These are phyloP conservation scores for Eragrostis curvula DNA, from an alignment of 176 grass and related monocot genomes.

Conservation along the genomic window DNA sequence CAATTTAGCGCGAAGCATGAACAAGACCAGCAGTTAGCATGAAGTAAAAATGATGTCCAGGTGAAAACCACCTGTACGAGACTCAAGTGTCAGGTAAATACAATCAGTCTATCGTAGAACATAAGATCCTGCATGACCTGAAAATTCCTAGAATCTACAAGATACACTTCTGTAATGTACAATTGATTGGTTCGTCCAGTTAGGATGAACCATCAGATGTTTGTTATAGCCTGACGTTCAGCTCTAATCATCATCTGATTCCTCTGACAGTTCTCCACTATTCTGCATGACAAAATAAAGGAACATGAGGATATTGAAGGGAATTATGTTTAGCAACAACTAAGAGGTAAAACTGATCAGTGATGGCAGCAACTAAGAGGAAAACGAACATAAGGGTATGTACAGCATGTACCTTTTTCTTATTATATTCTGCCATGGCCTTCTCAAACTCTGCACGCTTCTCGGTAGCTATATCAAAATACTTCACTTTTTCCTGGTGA, in stretches of 20 bases:
- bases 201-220: slow-evolving; percentile 16
- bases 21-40: not conserved
- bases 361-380: not conserved
- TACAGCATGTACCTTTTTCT: slow-evolving; percentile 66
- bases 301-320: not conserved
- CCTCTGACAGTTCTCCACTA: slow-evolving; percentile 49
- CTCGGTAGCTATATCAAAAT: slow-evolving; percentile 89
- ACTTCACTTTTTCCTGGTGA: slow-evolving; percentile 80
- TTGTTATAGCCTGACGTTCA: slow-evolving; percentile 13
- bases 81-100: not conserved
- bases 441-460: slow-evolving; percentile 90
- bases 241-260: slow-evolving; percentile 50
- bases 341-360: not conserved
- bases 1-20: not conserved
- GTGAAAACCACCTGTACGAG: not conserved
- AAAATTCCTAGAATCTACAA: slow-evolving; percentile 33
- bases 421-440: slow-evolving; percentile 71
- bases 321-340: not conserved
- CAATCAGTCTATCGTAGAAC: not conserved
- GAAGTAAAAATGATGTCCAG: slow-evolving; percentile 1
- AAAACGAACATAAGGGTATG: not conserved
- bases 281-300: slow-evolving; percentile 49
- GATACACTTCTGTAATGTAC: slow-evolving; percentile 42
- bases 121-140: slow-evolving; percentile 6
- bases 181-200: slow-evolving; percentile 36